These are phyloP conservation scores for Mycocentrospora acerina DNA, from an alignment of 2,329 filamentous ascomycete species.

Conservation along the genomic window DNA sequence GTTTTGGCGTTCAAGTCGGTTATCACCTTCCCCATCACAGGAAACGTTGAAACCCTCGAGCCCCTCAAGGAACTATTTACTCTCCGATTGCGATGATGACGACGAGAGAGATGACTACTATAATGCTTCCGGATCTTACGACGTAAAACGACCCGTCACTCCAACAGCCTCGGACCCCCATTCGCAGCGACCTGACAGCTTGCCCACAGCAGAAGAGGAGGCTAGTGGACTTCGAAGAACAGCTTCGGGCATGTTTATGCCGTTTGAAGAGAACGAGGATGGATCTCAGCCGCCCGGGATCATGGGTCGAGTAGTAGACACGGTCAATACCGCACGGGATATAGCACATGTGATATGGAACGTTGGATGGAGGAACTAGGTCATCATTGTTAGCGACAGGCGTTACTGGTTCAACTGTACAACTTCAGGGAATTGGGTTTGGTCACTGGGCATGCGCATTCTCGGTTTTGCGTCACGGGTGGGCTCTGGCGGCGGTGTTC, in stretches of 20 bases:
- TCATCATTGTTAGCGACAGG: constrained; percentile 25
- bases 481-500: constrained; percentile 20
- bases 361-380: constrained; percentile 59
- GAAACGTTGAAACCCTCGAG: constrained; percentile 76
- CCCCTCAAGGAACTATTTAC: constrained; percentile 64
- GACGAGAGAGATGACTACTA: constrained; percentile 47
- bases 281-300: constrained; percentile 61
- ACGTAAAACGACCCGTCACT: constrained; percentile 36
- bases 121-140: constrained; percentile 44
- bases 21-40: constrained; percentile 76
- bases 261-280: constrained; percentile 73
- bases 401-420: constrained; percentile 21
- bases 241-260: constrained; percentile 88
- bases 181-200: constrained; percentile 17
- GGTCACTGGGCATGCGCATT: constrained; percentile 17
- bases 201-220: constrained; percentile 21
- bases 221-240: constrained; percentile 70
- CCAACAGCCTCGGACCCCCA: constrained; percentile 36
- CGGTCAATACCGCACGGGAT: constrained; percentile 65
- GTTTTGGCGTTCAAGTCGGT: constrained; percentile 48
- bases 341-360: constrained; percentile 69
- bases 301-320: constrained; percentile 79
- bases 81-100: constrained; percentile 60
- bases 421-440: constrained; percentile 18
- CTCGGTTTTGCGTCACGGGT: constrained; percentile 12